Percentiles rank a stretch among this genome's conserved stretches.
These are phyloP conservation scores for Pittosporum tobira DNA, from an alignment of 129 eudicot genomes.

Conservation along the genomic window DNA sequence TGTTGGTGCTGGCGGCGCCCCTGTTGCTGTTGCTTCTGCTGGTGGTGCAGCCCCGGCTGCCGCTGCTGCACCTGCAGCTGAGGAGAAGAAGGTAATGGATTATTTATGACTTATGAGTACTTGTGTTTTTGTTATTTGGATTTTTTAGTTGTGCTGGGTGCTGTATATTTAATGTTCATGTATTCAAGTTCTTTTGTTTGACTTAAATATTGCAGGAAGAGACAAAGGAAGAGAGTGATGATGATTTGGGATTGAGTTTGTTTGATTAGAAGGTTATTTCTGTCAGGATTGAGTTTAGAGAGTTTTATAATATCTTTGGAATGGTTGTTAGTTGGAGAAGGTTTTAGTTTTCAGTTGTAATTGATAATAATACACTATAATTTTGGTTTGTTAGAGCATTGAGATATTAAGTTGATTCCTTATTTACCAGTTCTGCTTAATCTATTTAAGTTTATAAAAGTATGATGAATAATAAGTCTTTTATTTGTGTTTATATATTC, in stretches of 20 bases:
- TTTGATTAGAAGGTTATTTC: neutral
- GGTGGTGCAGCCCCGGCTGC: slow-evolving; percentile 7
- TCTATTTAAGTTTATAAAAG: too few relatives aligned
- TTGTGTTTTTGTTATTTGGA: neutral
- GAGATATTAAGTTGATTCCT: too few relatives aligned
- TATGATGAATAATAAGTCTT: too few relatives aligned
- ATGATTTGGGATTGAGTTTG: slow-evolving; percentile 1
- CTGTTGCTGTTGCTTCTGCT: slow-evolving; percentile 1
- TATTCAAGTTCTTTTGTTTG: neutral
- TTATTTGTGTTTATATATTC: too few relatives aligned
- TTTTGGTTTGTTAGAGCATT: too few relatives aligned
- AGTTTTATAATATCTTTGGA: too few relatives aligned
- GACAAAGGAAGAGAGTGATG: slow-evolving; percentile 4
- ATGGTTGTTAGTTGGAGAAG: too few relatives aligned
- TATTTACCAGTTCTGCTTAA: too few relatives aligned
- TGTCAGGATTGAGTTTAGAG: neutral
- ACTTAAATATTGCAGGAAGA: neutral
- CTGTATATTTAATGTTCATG: neutral
- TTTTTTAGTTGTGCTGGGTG: neutral
- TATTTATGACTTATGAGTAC: neutral
- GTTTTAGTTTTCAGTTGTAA: too few relatives aligned
- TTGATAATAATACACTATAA: too few relatives aligned
- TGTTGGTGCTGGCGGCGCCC: slow-evolving; percentile 19
- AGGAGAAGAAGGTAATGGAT: slow-evolving; percentile 15
- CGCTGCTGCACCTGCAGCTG: slow-evolving; percentile 3